Base-by-base conservation (phyloP, 345 rosid species). In the Hypericum perforatum region DNA sequence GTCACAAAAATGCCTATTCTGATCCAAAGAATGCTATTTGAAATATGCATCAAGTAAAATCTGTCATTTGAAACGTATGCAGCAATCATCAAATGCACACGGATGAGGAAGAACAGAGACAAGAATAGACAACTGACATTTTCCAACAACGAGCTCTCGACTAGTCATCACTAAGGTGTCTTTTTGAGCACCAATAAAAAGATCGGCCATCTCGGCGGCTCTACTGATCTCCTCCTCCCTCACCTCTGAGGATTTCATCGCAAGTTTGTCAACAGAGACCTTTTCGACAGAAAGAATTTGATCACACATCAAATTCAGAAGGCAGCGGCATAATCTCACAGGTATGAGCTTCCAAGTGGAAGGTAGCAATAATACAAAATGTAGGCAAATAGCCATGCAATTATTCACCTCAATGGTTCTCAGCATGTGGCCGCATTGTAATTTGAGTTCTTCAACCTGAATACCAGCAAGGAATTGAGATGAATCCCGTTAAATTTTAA, bases 121-220 rank as follows among this genome's bases (percentile, higher is more conserved):
- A 54, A 49, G 58, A 42, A 59, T 37, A 49, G 39, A 36, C 47
- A 46, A 70, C 82, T 22, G 52, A 91, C 98, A 66, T 79, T 82
- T 87, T 48, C 98, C 96, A 5, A 78, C 81, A 74, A 91, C 71
- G 61, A 91, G 98, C 64, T 78, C 75, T 58, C 98, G 88, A 59
- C 98, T 87, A 58, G 95, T 87, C 95, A 91, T 81, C 61, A 91
- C 71, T 32, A 91, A 76, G 46, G 98, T 85, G 57, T 87, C 95
- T 54, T 73, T 91, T 59, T 47, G 66, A 58, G 82, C 73, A 13
- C 65, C 64, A 59, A 91, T 84, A 63, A 69, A 82, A 69, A 75
- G 63, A 52, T 84, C 78, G 11, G 75, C 96, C 81, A 84, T 76
- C 74, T 87, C 89, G 42, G 74, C 87, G 9, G 84, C 73, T 74